Evolutionary conservation across 1,139 yeast species (phyloP).

Genomic region (Candida tropicalis): DNA sequence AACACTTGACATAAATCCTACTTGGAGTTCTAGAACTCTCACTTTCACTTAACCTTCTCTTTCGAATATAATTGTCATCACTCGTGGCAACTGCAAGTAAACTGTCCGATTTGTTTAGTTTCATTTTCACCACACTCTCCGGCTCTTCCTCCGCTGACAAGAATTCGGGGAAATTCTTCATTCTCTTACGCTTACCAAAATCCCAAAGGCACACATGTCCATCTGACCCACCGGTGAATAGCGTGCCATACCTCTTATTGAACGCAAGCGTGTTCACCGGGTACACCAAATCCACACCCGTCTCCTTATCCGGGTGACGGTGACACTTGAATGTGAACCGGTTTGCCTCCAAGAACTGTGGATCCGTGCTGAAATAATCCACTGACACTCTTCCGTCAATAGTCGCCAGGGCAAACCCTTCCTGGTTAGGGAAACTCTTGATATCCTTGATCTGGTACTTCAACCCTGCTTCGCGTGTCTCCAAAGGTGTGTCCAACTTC

Average conservation of each 20-base stretch:
- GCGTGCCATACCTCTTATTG: conserved; percentile 45
- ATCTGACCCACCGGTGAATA: conserved; percentile 83
- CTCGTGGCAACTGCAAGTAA: conserved; percentile 63
- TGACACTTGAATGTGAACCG: conserved; percentile 89
- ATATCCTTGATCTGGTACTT: conserved; percentile 70
- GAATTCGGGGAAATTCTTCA: conserved; percentile 58
- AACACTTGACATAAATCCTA: conserved; percentile 14
- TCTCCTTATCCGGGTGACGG: conserved; percentile 42
- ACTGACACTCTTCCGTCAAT: conserved; percentile 87
- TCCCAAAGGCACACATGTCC: conserved; percentile 81
- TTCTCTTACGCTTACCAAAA: conserved; percentile 59
- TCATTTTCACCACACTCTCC: conserved; percentile 53
- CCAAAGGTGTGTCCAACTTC: conserved; percentile 46
- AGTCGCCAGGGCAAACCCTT: conserved; percentile 78
- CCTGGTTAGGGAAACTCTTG: conserved; percentile 54
- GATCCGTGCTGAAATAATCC: conserved; percentile 63
- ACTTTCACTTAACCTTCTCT: conserved; percentile 17
- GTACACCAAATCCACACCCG: conserved; percentile 59
- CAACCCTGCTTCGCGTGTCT: conserved; percentile 68
- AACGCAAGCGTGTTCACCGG: conserved; percentile 76
- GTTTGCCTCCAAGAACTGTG: conserved; percentile 42
- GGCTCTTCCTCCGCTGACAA: conserved; percentile 18
- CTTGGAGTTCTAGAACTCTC: conserved; percentile 16
- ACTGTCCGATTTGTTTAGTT: conserved; percentile 30
- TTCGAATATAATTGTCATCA: conserved; percentile 55